Evolutionary conservation across 192 early-diverging fungal species (phyloP), one percentile per base, ranked within the genome.

Genomic region (Glomus cerebriforme): DNA sequence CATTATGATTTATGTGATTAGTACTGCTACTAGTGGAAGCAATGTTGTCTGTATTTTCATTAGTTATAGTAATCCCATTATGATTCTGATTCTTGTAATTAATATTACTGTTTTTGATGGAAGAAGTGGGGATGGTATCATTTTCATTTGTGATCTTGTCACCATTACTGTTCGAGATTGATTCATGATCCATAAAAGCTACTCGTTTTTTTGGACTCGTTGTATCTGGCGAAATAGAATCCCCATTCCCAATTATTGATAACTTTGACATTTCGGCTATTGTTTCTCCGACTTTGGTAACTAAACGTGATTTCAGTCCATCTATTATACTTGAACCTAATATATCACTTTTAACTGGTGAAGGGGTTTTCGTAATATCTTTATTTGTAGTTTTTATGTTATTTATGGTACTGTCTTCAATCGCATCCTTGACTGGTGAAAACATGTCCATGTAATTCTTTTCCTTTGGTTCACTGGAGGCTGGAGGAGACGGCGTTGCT

Each of bases 371-470:
- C 10, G 19, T 24, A 67, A 35, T 17, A 67, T 19, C 2, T 60
- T 60, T 26, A 29, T 67, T 27, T 67, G n/a, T 67, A 35, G 65
- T 0, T 19, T 67, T 67, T 19, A 34, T 29, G 31, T 67, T 8
- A 29, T 34, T 27, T 8, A 15, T n/a, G 15, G 22, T 19, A 43
- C 37, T 22, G 24, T 47, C 78, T 4, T 58, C 34, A 9, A 39
- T 5, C 22, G 19, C 26, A 8, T 75, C 72, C 35, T 84, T 86
- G 10, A 89, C 76, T 2, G 88, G 88, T 64, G 86, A 88, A 81
- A 89, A 89, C 75, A 89, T 81, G 31, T 87, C 85, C 85, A 89
- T 89, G 5, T 75, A 75, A 62, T 80, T 80, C 22, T 72, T 80
- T 37, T 66, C 75, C 62, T 77, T 63, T 45, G 32, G 1, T 62